phyloP scores from a whole-genome alignment of 1,139 yeast species.

The Pichia norvegensis region DNA sequence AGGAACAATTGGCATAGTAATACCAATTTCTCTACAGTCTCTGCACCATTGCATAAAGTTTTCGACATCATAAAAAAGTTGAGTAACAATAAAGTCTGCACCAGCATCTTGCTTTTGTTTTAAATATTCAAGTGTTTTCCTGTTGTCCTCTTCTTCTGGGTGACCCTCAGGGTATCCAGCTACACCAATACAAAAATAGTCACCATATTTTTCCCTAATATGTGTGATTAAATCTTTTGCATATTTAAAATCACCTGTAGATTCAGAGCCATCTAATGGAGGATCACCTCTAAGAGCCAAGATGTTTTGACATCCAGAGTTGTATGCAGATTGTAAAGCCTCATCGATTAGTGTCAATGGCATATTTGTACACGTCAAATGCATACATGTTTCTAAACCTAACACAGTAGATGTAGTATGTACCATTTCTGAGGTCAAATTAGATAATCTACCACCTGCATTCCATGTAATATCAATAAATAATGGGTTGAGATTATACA shows the following conservation, averaged over 20 bases:
- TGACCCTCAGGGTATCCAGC: constrained; percentile 69
- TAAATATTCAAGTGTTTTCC: constrained; percentile 51
- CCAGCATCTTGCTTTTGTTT: constrained; percentile 91
- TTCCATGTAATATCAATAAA: constrained; percentile 97
- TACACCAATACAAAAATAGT: constrained; percentile 45
- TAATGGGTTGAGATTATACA: constrained; percentile 87
- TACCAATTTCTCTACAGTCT: constrained; percentile 63
- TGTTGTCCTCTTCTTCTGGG: constrained; percentile 68
- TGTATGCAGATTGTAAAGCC: constrained; percentile 78
- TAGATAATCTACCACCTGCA: constrained; percentile 86
- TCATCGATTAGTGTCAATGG: constrained; percentile 70
- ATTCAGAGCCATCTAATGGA: constrained; percentile 59
- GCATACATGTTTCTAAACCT: constrained; percentile 97
- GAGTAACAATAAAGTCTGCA: constrained; percentile 87
- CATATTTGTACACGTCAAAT: constrained; percentile 95
- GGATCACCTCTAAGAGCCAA: constrained; percentile 85
- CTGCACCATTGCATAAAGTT: constrained; percentile 77
- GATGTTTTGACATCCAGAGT: constrained; percentile 91
- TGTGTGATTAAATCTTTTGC: constrained; percentile 82
- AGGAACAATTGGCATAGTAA: constrained; percentile 83
- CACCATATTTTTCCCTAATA: constrained; percentile 54
- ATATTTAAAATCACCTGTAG: constrained; percentile 64
- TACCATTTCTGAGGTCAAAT: constrained; percentile 82
- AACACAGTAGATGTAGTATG: constrained; percentile 86
- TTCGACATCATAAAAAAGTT: constrained; percentile 75